phyloP scores from a whole-genome alignment of 768 basidiomycete genomes.

The Fibroporia radiculosa region DNA sequence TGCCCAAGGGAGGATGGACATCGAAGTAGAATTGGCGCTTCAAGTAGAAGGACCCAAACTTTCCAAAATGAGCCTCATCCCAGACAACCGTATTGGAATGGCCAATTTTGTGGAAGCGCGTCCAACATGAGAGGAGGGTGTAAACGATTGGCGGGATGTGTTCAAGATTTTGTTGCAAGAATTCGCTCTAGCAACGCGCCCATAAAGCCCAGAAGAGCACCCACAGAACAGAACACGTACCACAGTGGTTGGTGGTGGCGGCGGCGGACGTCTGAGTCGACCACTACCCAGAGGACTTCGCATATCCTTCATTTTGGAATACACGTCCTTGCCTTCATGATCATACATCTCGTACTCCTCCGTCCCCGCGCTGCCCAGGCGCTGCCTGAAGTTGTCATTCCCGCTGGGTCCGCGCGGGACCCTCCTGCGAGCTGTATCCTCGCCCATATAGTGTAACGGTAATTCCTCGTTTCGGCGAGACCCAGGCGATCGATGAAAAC shows the following conservation, averaged over 20 bases:
- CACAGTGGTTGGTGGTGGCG: conserved; percentile 53
- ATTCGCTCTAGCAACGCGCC: conserved; percentile 46
- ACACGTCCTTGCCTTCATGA: conserved; percentile 64
- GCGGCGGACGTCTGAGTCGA: conserved; percentile 53
- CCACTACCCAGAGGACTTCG: conserved; percentile 33
- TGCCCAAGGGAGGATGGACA: conserved; percentile 96
- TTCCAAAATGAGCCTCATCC: conserved; percentile 99
- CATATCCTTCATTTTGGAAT: conserved; percentile 34
- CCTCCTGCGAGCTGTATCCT: conserved; percentile 43
- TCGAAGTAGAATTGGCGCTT: conserved; percentile 99
- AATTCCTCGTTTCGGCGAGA: conserved; percentile 31
- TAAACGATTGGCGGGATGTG: conserved; percentile 76
- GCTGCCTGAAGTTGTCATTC: conserved; percentile 21
- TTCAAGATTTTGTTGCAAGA: conserved; percentile 72
- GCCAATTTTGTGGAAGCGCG: conserved; percentile 90
- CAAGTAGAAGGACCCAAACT: conserved; percentile 97
- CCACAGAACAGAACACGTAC: conserved; percentile 15
- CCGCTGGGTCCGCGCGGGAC: conserved; percentile 30
- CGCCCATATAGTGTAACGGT: conserved; percentile 45
- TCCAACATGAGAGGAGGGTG: conserved; percentile 91
- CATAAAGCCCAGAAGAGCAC: background rate
- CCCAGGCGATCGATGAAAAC: conserved; percentile 16
- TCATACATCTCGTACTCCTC: conserved; percentile 33
- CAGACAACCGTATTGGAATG: conserved; percentile 82
- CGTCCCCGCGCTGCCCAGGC: conserved; percentile 17